Conservation (phyloP, 2,329 filamentous ascomycete species). For the Botrytis squamosa region DNA sequence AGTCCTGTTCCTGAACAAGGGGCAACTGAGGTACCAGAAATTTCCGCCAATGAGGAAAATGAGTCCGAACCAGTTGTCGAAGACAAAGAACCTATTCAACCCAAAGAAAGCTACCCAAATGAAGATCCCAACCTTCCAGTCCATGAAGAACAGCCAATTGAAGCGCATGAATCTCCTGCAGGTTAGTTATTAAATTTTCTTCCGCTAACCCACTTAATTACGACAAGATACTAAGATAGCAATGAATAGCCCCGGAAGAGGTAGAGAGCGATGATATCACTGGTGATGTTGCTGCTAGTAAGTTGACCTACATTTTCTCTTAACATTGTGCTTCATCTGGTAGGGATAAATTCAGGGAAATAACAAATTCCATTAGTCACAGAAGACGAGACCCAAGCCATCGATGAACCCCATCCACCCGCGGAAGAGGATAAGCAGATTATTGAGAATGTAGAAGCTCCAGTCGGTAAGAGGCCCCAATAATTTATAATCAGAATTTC, state of each 20-base stretch:
- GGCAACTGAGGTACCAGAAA: not conserved
- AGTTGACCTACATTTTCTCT: not conserved
- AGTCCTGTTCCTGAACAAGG: not conserved
- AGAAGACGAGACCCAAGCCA: not conserved
- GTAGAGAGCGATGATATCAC: not conserved
- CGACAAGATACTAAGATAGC: not conserved
- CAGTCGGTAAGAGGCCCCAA: not conserved
- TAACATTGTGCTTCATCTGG: not conserved
- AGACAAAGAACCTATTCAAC: not conserved
- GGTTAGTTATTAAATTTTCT: not conserved
- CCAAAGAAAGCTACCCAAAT: not conserved
- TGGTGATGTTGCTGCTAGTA: not conserved
- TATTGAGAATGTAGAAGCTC: not conserved
- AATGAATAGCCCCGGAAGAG: not conserved
- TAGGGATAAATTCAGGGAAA: not conserved
- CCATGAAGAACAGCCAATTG: not conserved
- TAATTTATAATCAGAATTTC: not conserved
- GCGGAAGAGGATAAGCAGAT: not conserved
- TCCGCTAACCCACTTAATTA: not conserved
- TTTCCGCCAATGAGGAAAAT: not conserved
- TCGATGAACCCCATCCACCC: not conserved
- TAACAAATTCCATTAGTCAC: conserved; percentile 4
- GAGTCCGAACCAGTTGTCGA: not conserved
- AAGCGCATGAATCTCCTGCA: not conserved
- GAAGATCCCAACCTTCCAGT: not conserved